Evolutionary conservation across 2,329 filamentous ascomycete species (phyloP).

Genomic region (Hypoxylon rubiginosum): DNA sequence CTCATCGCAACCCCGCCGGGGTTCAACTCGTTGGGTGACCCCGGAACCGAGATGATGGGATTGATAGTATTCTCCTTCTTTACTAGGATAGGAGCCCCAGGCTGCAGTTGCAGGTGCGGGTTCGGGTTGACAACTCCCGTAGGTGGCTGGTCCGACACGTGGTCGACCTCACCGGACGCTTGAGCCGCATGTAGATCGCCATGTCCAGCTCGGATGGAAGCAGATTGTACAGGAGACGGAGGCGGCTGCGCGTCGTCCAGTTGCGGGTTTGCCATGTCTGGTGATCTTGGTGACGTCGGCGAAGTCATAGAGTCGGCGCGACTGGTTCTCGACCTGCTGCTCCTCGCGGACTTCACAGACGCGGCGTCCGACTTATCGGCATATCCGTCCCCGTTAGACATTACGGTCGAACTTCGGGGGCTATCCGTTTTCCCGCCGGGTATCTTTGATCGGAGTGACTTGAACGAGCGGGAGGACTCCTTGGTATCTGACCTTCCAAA

Average conservation of each 20-base stretch:
- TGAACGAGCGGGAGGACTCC: slow-evolving; percentile 89
- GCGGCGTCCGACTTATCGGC: slow-evolving; percentile 78
- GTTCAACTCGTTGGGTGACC: slow-evolving; percentile 59
- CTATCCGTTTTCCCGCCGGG: slow-evolving; percentile 84
- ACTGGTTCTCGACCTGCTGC: slow-evolving; percentile 65
- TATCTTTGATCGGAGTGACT: slow-evolving; percentile 89
- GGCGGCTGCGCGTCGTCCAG: slow-evolving; percentile 71
- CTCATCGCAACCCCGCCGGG: slow-evolving; percentile 80
- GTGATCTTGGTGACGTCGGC: slow-evolving; percentile 58
- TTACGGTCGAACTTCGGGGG: slow-evolving; percentile 79
- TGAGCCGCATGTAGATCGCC: slow-evolving; percentile 86
- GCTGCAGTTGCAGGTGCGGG: slow-evolving; percentile 71
- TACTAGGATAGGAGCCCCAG: slow-evolving; percentile 90
- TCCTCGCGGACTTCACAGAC: slow-evolving; percentile 79
- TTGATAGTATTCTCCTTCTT: slow-evolving; percentile 80
- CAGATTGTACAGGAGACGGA: slow-evolving; percentile 88
- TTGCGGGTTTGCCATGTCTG: slow-evolving; percentile 58
- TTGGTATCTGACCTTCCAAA: slow-evolving; percentile 94
- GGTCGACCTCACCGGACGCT: slow-evolving; percentile 89
- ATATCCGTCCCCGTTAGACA: slow-evolving; percentile 70
- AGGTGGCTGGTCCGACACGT: slow-evolving; percentile 91
- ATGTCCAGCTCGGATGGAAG: slow-evolving; percentile 78
- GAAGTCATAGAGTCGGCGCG: slow-evolving; percentile 60
- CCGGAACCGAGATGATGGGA: slow-evolving; percentile 63
- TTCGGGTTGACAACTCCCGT: slow-evolving; percentile 72